Base-by-base conservation (phyloP, 2,329 filamentous ascomycete genomes). In the Colletotrichum paranaense region DNA sequence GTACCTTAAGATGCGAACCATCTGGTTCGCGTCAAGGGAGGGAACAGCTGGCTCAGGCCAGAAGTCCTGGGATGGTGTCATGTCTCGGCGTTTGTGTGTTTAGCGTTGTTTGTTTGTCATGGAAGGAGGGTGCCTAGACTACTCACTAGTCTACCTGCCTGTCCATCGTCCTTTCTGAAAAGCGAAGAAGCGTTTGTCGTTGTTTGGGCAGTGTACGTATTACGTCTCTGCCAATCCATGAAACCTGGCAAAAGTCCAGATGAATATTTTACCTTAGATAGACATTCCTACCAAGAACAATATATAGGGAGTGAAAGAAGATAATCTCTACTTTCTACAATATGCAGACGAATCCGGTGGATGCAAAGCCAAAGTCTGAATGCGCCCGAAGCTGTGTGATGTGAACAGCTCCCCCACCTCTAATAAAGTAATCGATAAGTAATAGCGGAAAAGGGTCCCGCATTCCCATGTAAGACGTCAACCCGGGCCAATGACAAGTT, bases 71-170 rank as follows among this genome's bases (percentile, higher is more conserved):
- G 35, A 38, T 57, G 67, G 70, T 56, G 49, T 66, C 16, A 35
- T 66, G 57, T 67, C 57, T 65, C 35, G 35, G 56, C 55, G 71
- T 57, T 68, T 16, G 9, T 35, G 8, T 28, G 32, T 52, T 56
- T 62, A 73, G 71, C 71, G 71, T 71, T 71, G 67, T 30, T 62
- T 63, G 55, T 49, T 30, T 35, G 60, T 59, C 26, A 8, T 42
- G n/a, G 28, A 42, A 32, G 11, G 32, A 59, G 38, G 59, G 49
- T 53, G 30, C 46, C 24, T 55, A 46, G 26, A 73, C 24, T 16
- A 14, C 12, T 19, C 16, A 16, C 52, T n/a, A 26, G 42, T 24
- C 42, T 16, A 19, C n/a, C 30, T 67, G 64, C 38, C 38, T 42
- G 1, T 19, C 14, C 38, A 12, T 35, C 3, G 6, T 42, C 38